These are phyloP conservation scores for Wickerhamomyces sp. DNA, from an alignment of 1,139 yeast species.

Conservation along the genomic window DNA sequence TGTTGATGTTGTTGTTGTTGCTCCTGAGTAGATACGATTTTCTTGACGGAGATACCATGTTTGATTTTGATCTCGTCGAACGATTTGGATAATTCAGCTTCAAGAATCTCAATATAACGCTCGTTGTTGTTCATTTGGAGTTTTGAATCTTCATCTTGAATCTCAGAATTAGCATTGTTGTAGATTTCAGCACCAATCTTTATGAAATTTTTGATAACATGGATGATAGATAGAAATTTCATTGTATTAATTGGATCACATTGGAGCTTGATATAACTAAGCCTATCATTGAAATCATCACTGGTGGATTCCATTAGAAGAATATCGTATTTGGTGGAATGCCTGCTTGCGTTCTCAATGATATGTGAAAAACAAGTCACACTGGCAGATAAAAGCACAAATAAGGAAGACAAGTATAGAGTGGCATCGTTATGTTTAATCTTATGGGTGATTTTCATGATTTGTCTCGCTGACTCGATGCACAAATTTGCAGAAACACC, in stretches of 20 bases:
- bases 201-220: constrained; percentile 6
- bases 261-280: constrained; percentile 2
- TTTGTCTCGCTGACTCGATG: constrained; percentile 7
- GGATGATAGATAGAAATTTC: constrained; percentile 5
- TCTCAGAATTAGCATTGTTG: neutral
- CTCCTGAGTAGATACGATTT: neutral
- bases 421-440: constrained; percentile 3
- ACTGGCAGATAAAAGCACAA: constrained; percentile 6
- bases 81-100: constrained; percentile 2
- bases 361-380: constrained; percentile 4
- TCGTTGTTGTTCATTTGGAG: constrained; percentile 2
- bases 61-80: constrained; percentile 1
- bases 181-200: constrained; percentile 5
- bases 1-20: neutral
- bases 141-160: neutral
- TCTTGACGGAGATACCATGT: neutral
- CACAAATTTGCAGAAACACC: constrained; percentile 2
- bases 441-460: constrained; percentile 5
- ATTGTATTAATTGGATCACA: constrained; percentile 4
- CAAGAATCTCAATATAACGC: constrained; percentile 1
- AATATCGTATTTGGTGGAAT: constrained; percentile 4
- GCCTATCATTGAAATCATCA: constrained; percentile 1
- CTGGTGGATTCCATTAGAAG: constrained; percentile 4
- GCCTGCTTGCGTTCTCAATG: constrained; percentile 6
- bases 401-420: constrained; percentile 5